Base-by-base conservation (phyloP, 2,329 filamentous ascomycete genomes). In the Phialemoniopsis sp. region DNA sequence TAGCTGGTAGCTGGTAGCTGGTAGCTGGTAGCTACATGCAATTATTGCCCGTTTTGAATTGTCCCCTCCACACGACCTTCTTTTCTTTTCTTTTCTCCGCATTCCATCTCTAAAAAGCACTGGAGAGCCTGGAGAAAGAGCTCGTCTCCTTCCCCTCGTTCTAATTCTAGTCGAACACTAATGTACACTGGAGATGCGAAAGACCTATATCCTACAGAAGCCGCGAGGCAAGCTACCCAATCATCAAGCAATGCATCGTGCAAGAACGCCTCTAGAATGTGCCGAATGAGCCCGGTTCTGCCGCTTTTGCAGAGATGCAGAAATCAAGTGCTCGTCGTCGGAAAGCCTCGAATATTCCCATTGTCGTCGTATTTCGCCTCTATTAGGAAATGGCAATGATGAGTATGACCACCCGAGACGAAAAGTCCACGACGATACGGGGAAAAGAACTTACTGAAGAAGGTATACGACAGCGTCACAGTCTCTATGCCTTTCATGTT, bases 401-500 rank as follows among this genome's bases (percentile, higher is more conserved):
- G 13, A 16, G 13, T 8, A n/a, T 13, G 13, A 32, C 13, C 13
- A 5, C 15, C 30, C 16, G 5, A 26, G 34, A 10, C 19, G 8
- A 8, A 4, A 17, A 12, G 26, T 32, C 44, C 18, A 38, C 33
- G 26, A n/a, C n/a, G n/a, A n/a, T n/a, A n/a, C n/a, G n/a, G n/a
- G n/a, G n/a, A n/a, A 9, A 35, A 16, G 3, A 38, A 76, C 88
- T 72, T 70, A 95, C 89, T 98, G 63, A 98, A 98, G 61, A 98
- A 98, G 0, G 93, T 98, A 67, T 98, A 98, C 51, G 85, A 95
- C 56, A 98, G 64, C 28, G 93, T 98, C 40, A 98, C 89, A 3
- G 90, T 95, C 67, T 96, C 89, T 46, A 98, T 88, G 0, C 86
- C 87, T 64, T 78, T 87, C 91, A 96, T 97, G 48, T 86, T 90